A percentile compares a stretch with the other conserved stretches of the same genome.
These are phyloP conservation scores for Colletotrichum scovillei DNA, from an alignment of 2,329 filamentous ascomycete species.

Conservation along the genomic window DNA sequence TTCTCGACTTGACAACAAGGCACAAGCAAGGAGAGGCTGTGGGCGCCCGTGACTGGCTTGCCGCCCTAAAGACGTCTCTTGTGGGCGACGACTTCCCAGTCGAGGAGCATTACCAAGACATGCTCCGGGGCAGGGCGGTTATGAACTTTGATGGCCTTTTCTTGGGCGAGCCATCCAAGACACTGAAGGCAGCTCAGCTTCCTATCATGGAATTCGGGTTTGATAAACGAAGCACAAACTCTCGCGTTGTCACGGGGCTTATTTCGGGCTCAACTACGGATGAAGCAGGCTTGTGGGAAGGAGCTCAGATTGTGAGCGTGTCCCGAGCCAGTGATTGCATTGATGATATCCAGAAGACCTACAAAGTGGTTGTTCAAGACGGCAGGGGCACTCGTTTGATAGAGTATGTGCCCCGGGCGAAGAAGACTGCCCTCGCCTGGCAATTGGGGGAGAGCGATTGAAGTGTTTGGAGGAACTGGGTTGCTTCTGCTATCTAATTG, in stretches of 20 bases:
- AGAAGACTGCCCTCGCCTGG: slow-evolving; percentile 5
- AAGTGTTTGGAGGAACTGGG: neutral
- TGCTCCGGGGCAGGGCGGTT: slow-evolving; percentile 4
- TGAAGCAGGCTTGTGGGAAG: slow-evolving; percentile 2
- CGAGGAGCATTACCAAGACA: slow-evolving; percentile 4
- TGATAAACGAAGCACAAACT: neutral
- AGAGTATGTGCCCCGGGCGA: slow-evolving; percentile 1
- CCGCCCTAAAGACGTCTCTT: neutral
- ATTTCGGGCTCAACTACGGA: neutral
- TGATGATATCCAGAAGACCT: neutral
- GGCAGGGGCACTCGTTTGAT: neutral
- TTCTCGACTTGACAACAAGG: neutral
- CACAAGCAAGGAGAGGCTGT: slow-evolving; percentile 1
- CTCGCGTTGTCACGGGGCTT: slow-evolving; percentile 4
- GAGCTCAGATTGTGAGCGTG: slow-evolving; percentile 7
- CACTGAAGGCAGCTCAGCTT: neutral
- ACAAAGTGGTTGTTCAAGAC: slow-evolving; percentile 1
- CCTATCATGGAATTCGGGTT: slow-evolving; percentile 13
- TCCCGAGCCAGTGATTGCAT: slow-evolving; percentile 12
- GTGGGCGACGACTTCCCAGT: neutral
- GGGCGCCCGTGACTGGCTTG: neutral
- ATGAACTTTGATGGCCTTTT: slow-evolving; percentile 11
- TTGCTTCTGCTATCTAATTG: no score
- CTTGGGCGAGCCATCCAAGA: neutral
- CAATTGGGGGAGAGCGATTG: slow-evolving; percentile 1